Base-by-base conservation (phyloP, 73 alveolate genomes). In the Durusdinium trenchii region DNA sequence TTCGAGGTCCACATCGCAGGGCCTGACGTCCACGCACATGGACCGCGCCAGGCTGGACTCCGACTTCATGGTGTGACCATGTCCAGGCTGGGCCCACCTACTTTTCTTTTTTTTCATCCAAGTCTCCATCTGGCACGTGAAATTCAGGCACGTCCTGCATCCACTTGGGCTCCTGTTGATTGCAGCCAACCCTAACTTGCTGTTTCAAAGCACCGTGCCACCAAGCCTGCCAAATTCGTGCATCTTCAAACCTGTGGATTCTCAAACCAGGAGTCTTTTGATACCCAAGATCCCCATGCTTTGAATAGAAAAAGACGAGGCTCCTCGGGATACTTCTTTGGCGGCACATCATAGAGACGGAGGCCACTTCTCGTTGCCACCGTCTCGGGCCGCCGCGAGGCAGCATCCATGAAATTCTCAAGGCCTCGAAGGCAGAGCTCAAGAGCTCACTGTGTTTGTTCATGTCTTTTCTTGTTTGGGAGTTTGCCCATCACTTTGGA, bases 331-430 rank as follows among this genome's bases (percentile, higher is more conserved):
- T 91, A 91, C 76, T 91, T n/a, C 62, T 5, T 1, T 3, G 97
- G 97, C 54, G 97, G 97, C 97, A 91, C 97, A 45, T 91, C 97
- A 28, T 67, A 91, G 78, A 91, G 89, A 5, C 97, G 97, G 43
- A 91, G 84, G 78, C 97, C 97, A 3, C 89, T 62, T 9, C 97
- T 32, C 50, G 97, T 91, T 45, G 97, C 97, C 89, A 91, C 45
- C 57, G 97, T 48, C 97, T 91, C 97, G 23, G 97, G 97, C 4
- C 97, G 50, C 43, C 97, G 86, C 32, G 97, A 9, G 3, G 40
- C 51, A n/a, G 32, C 20, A 76, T 91, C 97, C 89, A 91, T 46
- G 61, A 42, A 47, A 43, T 91, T 91, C 61, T 91, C 97, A 42
- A 91, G 60, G 78, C 97, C 97, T 69, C 36, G 35, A 42, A 60